Evolutionary conservation across 768 basidiomycete genomes (phyloP), one percentile per base, ranked within the genome.

Genomic region (Suillus fuscotomentosus): DNA sequence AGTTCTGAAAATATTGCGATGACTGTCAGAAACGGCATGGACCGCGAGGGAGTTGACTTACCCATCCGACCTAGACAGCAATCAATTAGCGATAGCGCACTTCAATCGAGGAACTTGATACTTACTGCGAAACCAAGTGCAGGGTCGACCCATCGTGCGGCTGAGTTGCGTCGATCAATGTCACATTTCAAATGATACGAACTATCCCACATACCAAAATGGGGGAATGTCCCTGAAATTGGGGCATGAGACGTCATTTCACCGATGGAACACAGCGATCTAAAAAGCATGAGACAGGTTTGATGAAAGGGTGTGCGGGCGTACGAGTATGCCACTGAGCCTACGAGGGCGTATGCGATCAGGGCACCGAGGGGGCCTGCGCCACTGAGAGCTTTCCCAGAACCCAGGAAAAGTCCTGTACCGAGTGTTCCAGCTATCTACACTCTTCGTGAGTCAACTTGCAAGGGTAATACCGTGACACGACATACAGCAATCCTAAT

Each of bases 181-280:
- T 1, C 15, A 31, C 14, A 24, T 13, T 51, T 34, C 3, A 31
- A 17, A 13, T 20, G 24, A 45, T 48, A 5, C 2, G 1, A 42
- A 5, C 14, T 5, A 47, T 42, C 36, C 34, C 24, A 63, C 79
- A 5, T 56, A 84, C 86, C 87, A 72, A 83, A 91, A 75, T 90
- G 88, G 22, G 89, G 88, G 72, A 91, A 92, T 0, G 89, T 88
- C 20, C 91, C 91, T 4, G 90, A 89, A 56, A 92, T 86, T 2
- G 91, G 91, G 1, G 89, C 90, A 76, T 85, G 84, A 4, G 88
- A 86, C n/a, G 90, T 89, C 90, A 92, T 89, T 76, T 93, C 91
- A 41, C 86, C 90, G 15, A 91, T 73, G 3, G 87, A 84, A 69
- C 88, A 88, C 15, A 91, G 76, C 5, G 87, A 84, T 7, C 85